These are phyloP conservation scores for Mycena capillaripes DNA, from an alignment of 768 basidiomycete genomes.

Conservation along the genomic window DNA sequence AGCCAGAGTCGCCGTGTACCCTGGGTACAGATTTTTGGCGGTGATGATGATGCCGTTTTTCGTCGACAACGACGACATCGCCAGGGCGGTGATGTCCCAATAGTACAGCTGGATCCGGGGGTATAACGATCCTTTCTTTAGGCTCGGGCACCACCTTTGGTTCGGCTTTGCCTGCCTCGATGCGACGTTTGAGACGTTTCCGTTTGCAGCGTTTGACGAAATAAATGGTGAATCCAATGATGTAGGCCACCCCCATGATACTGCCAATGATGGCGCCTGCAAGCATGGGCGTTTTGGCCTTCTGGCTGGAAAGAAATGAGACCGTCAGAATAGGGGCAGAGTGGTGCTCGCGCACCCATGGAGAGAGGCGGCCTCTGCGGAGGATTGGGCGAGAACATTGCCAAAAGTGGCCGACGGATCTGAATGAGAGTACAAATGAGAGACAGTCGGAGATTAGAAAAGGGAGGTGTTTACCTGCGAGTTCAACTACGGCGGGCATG, in stretches of 20 bases:
- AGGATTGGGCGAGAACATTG: constrained; percentile 35
- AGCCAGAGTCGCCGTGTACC: constrained; percentile 23
- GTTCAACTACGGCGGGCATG: neutral
- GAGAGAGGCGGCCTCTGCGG: constrained; percentile 57
- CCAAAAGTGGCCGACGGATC: constrained; percentile 18
- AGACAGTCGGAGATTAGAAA: neutral
- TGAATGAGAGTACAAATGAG: constrained; percentile 1
- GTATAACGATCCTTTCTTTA: constrained; percentile 66
- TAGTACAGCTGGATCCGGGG: constrained; percentile 78
- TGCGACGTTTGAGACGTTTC: constrained; percentile 58
- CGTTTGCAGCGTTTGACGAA: constrained; percentile 66
- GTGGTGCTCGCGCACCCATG: constrained; percentile 48
- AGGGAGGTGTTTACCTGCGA: neutral
- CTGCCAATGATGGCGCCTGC: constrained; percentile 72
- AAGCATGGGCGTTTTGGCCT: constrained; percentile 71
- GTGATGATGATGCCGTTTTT: constrained; percentile 31
- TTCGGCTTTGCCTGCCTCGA: constrained; percentile 59
- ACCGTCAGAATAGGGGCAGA: neutral
- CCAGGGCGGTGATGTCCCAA: constrained; percentile 62
- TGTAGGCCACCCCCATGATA: constrained; percentile 64
- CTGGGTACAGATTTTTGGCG: constrained; percentile 24
- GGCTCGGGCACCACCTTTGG: constrained; percentile 55
- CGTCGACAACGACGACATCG: constrained; percentile 42
- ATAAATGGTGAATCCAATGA: constrained; percentile 70
- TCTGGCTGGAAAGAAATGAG: constrained; percentile 52